A percentile compares a stretch with the other conserved stretches of the same genome.
Evolutionary conservation across 164 flowering plant genomes (phyloP).

Genomic region (Nymphaea thermarum): DNA sequence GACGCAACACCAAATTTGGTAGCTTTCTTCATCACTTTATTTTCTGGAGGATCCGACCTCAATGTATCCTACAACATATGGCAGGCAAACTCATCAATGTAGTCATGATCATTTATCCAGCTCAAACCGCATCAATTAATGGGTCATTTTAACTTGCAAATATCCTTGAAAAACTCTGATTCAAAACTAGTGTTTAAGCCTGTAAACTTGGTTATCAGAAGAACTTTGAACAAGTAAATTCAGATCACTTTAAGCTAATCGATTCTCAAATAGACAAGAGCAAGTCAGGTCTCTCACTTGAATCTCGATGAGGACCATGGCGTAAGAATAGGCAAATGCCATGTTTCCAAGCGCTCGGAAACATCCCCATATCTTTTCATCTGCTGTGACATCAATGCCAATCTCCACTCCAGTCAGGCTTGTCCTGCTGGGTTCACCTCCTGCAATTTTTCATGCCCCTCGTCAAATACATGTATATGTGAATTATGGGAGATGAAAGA

Average conservation of each 20-base stretch:
- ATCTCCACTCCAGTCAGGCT: conserved; percentile 48
- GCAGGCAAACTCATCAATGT: too few species aligned
- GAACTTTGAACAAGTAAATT: too few species aligned
- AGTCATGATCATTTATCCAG: too few species aligned
- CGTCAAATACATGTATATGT: neutral
- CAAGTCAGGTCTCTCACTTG: conserved; percentile 34
- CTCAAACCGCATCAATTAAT: too few species aligned
- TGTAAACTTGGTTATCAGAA: too few species aligned
- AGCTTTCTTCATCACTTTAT: conserved; percentile 54
- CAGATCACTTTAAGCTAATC: too few species aligned
- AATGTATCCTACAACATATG: conserved; percentile 35
- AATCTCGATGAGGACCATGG: conserved; percentile 78
- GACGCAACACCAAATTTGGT: conserved; percentile 17
- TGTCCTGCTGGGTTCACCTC: neutral
- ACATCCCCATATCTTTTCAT: conserved; percentile 65
- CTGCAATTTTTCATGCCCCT: neutral
- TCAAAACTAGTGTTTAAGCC: too few species aligned
- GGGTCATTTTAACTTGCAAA: too few species aligned
- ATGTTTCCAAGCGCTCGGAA: conserved; percentile 91
- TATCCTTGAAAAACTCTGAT: too few species aligned
- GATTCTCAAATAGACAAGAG: too few species aligned
- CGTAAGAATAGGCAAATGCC: conserved; percentile 88
- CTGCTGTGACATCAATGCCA: conserved; percentile 58
- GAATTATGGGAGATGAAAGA: neutral
- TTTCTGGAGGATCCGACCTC: conserved; percentile 48